Evolutionary conservation across 192 early-diverging fungal species (phyloP).

Genomic region (Backusella parvicylindrica): DNA sequence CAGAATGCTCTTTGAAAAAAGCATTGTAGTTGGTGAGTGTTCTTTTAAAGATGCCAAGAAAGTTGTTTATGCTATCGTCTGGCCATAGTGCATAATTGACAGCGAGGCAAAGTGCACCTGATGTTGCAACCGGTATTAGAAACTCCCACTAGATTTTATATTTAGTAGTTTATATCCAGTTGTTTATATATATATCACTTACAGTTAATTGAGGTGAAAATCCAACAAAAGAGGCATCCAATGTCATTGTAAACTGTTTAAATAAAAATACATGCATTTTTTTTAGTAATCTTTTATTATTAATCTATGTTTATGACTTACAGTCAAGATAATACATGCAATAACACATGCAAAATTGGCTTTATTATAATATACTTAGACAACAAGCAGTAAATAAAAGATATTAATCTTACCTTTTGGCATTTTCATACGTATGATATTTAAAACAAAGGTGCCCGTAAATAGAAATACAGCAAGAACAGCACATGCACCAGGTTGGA

Average conservation of each 20-base stretch:
- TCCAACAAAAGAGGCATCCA: neutral
- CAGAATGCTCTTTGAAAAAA: slow-evolving; percentile 12
- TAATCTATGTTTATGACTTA: neutral
- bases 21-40: slow-evolving; percentile 5
- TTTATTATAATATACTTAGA: neutral
- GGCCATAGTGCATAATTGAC: slow-evolving; percentile 29
- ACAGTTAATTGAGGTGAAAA: slow-evolving; percentile 17
- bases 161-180: neutral
- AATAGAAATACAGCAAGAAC: slow-evolving; percentile 29
- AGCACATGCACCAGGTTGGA: slow-evolving; percentile 17
- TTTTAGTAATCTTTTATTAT: neutral
- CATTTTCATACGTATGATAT: slow-evolving; percentile 21
- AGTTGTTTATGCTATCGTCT: slow-evolving; percentile 26
- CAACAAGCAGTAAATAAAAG: too few relatives aligned
- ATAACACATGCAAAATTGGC: neutral
- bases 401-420: slow-evolving; percentile 15
- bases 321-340: neutral
- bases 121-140: slow-evolving; percentile 14
- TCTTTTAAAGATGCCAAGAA: neutral
- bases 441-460: slow-evolving; percentile 21
- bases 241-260: slow-evolving; percentile 25
- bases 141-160: slow-evolving; percentile 16
- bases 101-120: slow-evolving; percentile 15
- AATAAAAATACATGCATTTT: too few relatives aligned
- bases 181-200: neutral